Evolutionary conservation across 345 rosid species (phyloP).

Genomic region (Linum usitatissimum): DNA sequence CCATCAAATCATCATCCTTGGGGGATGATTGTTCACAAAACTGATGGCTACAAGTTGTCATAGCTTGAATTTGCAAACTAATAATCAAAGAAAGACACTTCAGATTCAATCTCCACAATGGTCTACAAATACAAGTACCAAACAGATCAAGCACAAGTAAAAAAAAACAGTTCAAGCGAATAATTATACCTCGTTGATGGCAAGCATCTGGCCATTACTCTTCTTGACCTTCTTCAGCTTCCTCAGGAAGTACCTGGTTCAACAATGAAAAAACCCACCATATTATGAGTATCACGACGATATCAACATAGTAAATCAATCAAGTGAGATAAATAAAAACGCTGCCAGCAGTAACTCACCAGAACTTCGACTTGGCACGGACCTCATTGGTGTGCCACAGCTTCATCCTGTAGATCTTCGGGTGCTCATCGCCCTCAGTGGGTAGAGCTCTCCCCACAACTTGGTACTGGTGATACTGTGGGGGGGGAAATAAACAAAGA

Average conservation of each 20-base stretch:
- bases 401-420: background rate
- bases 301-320: background rate
- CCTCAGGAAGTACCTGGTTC: background rate
- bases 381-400: background rate
- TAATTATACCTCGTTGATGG: background rate
- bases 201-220: background rate
- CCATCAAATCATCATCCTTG: too few relatives aligned
- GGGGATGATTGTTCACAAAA: too few relatives aligned
- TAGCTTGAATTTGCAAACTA: too few relatives aligned
- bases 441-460: background rate
- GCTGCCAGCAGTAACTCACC: background rate
- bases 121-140: too few relatives aligned
- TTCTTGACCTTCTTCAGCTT: background rate
- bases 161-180: too few relatives aligned
- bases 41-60: too few relatives aligned
- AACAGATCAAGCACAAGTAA: too few relatives aligned
- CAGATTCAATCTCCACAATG: too few relatives aligned
- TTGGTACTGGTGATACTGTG: background rate
- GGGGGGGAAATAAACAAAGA: background rate
- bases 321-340: background rate
- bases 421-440: background rate
- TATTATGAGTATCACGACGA: background rate
- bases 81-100: too few relatives aligned
- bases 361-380: background rate
- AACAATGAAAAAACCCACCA: background rate